A percentile compares a stretch with the other conserved stretches of the same genome.
Evolutionary conservation across 441 rosid genomes (phyloP).

Genomic region (Biscutella laevigata): DNA sequence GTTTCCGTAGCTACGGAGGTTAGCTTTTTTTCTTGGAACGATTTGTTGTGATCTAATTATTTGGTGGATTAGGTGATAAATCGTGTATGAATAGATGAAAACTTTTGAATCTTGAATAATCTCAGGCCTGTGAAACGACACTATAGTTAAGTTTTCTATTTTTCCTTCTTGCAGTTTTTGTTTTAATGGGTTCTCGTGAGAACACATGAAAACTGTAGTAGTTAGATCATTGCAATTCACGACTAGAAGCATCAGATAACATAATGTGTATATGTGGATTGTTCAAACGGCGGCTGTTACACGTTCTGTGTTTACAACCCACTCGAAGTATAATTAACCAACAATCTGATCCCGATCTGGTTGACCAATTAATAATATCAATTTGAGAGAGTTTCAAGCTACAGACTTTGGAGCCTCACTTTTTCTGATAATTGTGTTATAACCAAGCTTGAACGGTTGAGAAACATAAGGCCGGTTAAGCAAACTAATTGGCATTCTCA

Average conservation of each 20-base stretch:
- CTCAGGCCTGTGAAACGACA: neutral
- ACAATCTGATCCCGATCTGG: too few relatives aligned
- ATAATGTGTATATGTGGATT: conserved; percentile 5
- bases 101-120: neutral
- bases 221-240: neutral
- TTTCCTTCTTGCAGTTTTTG: neutral
- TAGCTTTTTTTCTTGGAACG: neutral
- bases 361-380: too few relatives aligned
- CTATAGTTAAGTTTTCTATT: neutral
- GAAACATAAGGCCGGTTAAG: conserved; percentile 87
- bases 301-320: conserved; percentile 31
- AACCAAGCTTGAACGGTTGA: conserved; percentile 68
- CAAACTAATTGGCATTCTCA: conserved; percentile 90
- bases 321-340: conserved; percentile 4
- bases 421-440: conserved; percentile 75
- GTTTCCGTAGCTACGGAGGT: conserved; percentile 9
- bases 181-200: neutral
- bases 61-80: neutral
- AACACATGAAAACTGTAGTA: neutral
- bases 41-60: neutral
- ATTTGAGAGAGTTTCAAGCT: conserved; percentile 12
- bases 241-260: neutral
- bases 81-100: neutral
- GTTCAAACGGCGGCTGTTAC: conserved; percentile 24
- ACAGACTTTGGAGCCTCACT: conserved; percentile 59